Evolutionary conservation across 805 yeast species (phyloP).

Genomic region (Yamadazyma laniorum): DNA sequence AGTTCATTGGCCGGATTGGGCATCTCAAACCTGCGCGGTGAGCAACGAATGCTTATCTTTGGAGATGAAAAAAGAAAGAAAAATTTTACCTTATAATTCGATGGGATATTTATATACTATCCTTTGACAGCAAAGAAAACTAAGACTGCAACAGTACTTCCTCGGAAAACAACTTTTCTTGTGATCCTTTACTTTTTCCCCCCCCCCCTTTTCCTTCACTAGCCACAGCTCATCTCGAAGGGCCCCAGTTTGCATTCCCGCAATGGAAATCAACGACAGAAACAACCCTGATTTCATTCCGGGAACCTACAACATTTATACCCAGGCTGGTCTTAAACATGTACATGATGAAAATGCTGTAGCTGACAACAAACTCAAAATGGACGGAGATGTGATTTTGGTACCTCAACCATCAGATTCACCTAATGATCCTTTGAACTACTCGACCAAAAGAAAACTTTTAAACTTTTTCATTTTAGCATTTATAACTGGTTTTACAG

Average conservation of each 20-base stretch:
- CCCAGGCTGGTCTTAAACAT: slow-evolving; percentile 15
- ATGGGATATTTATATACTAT: slow-evolving; percentile 1
- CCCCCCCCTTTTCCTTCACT: neutral
- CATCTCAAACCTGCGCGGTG: slow-evolving; percentile 1
- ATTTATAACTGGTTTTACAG: slow-evolving; percentile 44
- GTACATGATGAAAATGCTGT: slow-evolving; percentile 5
- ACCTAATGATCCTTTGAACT: slow-evolving; percentile 49
- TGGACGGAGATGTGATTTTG: slow-evolving; percentile 33
- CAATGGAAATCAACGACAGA: slow-evolving; percentile 30
- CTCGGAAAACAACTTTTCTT: neutral
- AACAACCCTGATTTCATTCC: slow-evolving; percentile 45
- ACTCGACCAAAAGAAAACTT: slow-evolving; percentile 34
- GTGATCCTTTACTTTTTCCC: neutral
- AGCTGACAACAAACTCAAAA: slow-evolving; percentile 16
- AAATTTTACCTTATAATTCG: neutral
- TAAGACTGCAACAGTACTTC: neutral
- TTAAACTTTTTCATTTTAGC: slow-evolving; percentile 40
- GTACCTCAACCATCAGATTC: slow-evolving; percentile 52
- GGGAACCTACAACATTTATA: slow-evolving; percentile 52
- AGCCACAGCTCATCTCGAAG: neutral
- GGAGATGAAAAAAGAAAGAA: neutral
- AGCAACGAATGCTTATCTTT: slow-evolving; percentile 1
- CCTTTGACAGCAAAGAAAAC: neutral
- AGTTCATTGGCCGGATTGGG: neutral
- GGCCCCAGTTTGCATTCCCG: neutral